Conservation (phyloP, 495 filamentous ascomycete species). For the Parmelia sp. region DNA sequence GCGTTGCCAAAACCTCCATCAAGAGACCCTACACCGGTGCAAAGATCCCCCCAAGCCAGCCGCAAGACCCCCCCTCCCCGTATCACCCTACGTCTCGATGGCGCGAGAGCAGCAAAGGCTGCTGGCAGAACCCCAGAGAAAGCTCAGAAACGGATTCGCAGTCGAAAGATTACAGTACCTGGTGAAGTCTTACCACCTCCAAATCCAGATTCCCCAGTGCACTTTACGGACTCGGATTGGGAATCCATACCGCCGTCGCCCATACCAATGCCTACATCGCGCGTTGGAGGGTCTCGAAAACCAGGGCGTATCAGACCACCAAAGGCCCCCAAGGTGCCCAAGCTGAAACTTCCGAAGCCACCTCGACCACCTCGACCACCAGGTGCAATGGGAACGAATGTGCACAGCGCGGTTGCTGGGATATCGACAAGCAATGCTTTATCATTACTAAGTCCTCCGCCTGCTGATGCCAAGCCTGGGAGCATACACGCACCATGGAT, state of each 20-base stretch:
- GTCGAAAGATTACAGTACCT: conserved; percentile 37
- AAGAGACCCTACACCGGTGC: conserved; percentile 57
- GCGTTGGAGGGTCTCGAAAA: conserved; percentile 31
- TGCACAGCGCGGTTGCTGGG: conserved; percentile 47
- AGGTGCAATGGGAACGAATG: conserved; percentile 48
- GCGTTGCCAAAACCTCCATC: conserved; percentile 65
- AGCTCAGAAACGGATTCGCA: conserved; percentile 37
- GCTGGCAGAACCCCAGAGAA: conserved; percentile 28
- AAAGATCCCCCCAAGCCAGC: conserved; percentile 46
- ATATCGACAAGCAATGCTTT: conserved; percentile 81
- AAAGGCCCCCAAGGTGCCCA: conserved; percentile 28
- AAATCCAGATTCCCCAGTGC: conserved; percentile 37
- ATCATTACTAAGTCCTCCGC: conserved; percentile 69
- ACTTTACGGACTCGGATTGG: conserved; percentile 34
- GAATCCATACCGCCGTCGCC: conserved; percentile 32
- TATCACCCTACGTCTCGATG: conserved; percentile 59
- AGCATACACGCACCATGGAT: conserved; percentile 82
- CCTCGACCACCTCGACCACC: conserved; percentile 42
- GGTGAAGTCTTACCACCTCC: conserved; percentile 42
- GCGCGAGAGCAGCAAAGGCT: conserved; percentile 33
- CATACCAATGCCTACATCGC: conserved; percentile 33
- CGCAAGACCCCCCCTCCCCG: conserved; percentile 48
- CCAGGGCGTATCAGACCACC: conserved; percentile 28
- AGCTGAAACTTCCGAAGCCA: conserved; percentile 41
- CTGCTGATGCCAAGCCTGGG: conserved; percentile 65